phyloP scores from a whole-genome alignment of 2,329 filamentous ascomycete species.

The Trichoderma hamatum region DNA sequence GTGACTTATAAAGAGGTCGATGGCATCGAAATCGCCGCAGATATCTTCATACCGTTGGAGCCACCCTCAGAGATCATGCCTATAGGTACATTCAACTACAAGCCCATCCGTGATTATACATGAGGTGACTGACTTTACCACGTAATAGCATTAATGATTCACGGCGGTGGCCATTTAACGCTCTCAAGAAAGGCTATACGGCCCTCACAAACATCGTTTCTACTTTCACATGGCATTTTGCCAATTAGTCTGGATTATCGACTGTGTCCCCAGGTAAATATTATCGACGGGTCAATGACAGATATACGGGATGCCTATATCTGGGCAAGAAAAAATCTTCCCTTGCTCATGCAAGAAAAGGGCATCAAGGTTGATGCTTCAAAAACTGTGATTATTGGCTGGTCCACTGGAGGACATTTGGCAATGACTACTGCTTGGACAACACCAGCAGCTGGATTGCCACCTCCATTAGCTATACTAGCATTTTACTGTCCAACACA shows the following conservation, averaged over 20 bases:
- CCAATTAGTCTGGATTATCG: slow-evolving; percentile 55
- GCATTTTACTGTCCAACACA: slow-evolving; percentile 31
- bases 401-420: slow-evolving; percentile 52
- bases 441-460: slow-evolving; percentile 9
- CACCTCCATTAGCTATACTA: slow-evolving; percentile 28
- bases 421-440: slow-evolving; percentile 44
- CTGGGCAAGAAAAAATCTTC: slow-evolving; percentile 42
- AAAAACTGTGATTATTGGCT: slow-evolving; percentile 48
- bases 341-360: neutral
- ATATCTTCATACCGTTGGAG: slow-evolving; percentile 28
- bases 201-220: slow-evolving; percentile 41
- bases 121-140: neutral
- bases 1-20: slow-evolving; percentile 29
- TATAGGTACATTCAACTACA: neutral
- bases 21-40: slow-evolving; percentile 28
- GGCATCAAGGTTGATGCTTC: slow-evolving; percentile 33
- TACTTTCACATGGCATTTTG: slow-evolving; percentile 47
- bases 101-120: neutral
- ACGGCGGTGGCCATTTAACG: slow-evolving; percentile 48
- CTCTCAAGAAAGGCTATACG: slow-evolving; percentile 44
- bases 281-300: slow-evolving; percentile 50
- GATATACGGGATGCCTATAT: slow-evolving; percentile 49
- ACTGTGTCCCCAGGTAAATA: slow-evolving; percentile 51
- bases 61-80: slow-evolving; percentile 6
- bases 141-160: slow-evolving; percentile 47